Evolutionary conservation across 768 basidiomycete genomes (phyloP), one percentile per base, ranked within the genome.

Genomic region (Agrocybe chaxingu): DNA sequence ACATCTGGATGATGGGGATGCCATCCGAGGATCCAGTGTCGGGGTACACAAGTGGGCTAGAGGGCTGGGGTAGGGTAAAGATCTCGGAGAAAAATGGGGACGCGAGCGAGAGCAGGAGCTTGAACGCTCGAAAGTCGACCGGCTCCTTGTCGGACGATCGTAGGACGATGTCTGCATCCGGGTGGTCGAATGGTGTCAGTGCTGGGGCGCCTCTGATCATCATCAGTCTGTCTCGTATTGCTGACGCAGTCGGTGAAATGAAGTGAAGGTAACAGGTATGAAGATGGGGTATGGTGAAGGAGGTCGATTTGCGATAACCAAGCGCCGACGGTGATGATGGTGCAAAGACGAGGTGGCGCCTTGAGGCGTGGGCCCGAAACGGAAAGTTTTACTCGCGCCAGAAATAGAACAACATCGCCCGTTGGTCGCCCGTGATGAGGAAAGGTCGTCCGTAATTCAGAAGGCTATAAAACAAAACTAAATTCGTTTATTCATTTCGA

Each of bases 1-100:
- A 45, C 59, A 81, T 70, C 13, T 75, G 71, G 53, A 81, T 72
- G 45, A 80, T 61, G 16, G 76, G 71, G 2, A 73, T 59, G 1
- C 65, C 66, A 36, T 54, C 56, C 19, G 58, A 45, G 35, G 46
- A 55, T 48, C 62, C 57, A 44, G 24, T 1, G 24, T 57, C 56
- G 37, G 61, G 48, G 40, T 68, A 24, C 57, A 44, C 3, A 24
- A 24, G 56, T 55, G 37, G 61, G 48, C 38, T 68, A 67, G 7
- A 51, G 19, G 8, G 59, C 51, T 9, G 62, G 51, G 13, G 82
- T 24, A 84, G 62, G 7, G 73, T 70, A 55, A 85, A 78, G 69
- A 82, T 77, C 54, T 73, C 70, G 42, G 69, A 68, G 55, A 85
- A 85, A 61, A 85, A 76, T 4, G 78, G 70, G 8, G 85, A 86